Evolutionary conservation across 352 stramenopile genomes (phyloP), one percentile per base, ranked within the genome.

Genomic region (Pythium oligandrum): DNA sequence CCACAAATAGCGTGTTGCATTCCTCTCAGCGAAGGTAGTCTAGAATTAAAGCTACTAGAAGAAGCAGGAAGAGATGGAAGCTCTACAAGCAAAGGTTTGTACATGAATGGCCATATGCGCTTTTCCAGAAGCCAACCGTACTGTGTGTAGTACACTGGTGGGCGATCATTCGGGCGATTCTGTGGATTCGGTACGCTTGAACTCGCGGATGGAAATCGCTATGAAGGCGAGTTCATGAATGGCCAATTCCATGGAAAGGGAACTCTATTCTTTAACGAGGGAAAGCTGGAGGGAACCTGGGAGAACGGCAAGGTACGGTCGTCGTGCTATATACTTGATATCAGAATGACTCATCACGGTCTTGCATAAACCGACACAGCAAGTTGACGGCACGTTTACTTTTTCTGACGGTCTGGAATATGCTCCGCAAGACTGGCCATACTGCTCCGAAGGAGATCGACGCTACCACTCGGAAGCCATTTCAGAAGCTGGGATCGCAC

Each of bases 191-290:
- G 76, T 4, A 68, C 76, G 34, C 49, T 89, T 33, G 64, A 86
- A 17, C 63, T 89, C 9, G 44, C 72, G 3, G 75, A 89, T 40
- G 80, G 80, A 10, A 84, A 73, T 8, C 71, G 73, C 5, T 93
- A 93, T 63, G 83, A 93, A 66, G 80, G 83, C 37, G 83, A 90
- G 47, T 93, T 90, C 57, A 58, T 72, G 34, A 88, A 93, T 26
- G 83, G 83, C 3, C 72, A 88, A 30, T 93, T 93, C 58, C 83
- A 93, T 46, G 83, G 83, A 33, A 74, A 65, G 7, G 83, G 83
- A 7, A 90, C 73, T 32, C 70, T 93, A 2, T 88, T 71, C 59
- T 88, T 93, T 40, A 37, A 65, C 1, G 71, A 89, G 38, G 83
- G 83, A 6, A 76, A 82, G 52, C 67, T 90, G 10, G 78, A 88